Evolutionary conservation across 257 asterid species (phyloP).

Genomic region (Nicotiana tomentosiformis): DNA sequence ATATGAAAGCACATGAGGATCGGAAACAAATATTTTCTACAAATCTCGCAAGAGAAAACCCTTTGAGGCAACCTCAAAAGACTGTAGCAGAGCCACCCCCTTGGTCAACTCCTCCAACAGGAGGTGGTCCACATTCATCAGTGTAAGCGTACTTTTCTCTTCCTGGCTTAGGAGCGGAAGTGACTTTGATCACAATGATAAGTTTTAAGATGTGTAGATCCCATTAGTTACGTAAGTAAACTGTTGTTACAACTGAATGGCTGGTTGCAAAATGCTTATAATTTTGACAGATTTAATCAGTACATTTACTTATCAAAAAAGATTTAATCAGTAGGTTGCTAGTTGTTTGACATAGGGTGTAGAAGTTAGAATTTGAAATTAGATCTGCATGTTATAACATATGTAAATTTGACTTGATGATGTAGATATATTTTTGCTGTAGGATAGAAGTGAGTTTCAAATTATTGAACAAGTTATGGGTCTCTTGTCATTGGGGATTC

Average conservation of each 20-base stretch:
- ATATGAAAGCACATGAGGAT: slow-evolving; percentile 69
- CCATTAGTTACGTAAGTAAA: background rate
- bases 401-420: background rate
- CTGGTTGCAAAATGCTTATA: background rate
- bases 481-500: background rate
- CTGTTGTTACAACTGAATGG: background rate
- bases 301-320: background rate
- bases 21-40: slow-evolving; percentile 78
- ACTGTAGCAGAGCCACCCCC: slow-evolving; percentile 54
- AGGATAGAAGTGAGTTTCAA: background rate
- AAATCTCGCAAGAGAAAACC: slow-evolving; percentile 62
- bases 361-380: background rate
- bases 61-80: slow-evolving; percentile 43
- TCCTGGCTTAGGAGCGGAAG: background rate
- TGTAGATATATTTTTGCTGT: background rate
- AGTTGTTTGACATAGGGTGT: background rate
- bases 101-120: slow-evolving; percentile 44
- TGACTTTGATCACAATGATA: background rate
- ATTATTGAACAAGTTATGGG: background rate
- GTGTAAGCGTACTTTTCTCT: slow-evolving; percentile 22
- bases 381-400: background rate
- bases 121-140: slow-evolving; percentile 29
- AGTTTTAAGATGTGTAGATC: background rate
- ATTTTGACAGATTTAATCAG: background rate
- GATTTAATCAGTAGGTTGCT: no score